Evolutionary conservation across 306 rosid genomes (phyloP).

Genomic region (Styphnolobium japonicum): DNA sequence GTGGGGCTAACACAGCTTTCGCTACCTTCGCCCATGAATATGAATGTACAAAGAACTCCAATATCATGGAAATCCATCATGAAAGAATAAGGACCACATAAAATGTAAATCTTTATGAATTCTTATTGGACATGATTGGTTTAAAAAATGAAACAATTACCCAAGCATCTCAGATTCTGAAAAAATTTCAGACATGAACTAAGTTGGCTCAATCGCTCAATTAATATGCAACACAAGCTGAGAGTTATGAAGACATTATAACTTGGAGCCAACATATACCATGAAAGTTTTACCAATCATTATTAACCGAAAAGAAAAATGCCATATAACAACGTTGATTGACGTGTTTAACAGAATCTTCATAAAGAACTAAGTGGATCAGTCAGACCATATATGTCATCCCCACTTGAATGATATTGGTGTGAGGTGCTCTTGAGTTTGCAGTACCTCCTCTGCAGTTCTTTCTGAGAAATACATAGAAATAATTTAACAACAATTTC

Average conservation of each 20-base stretch:
- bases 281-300: background rate
- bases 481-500: conserved; percentile 82
- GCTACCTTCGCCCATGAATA: conserved; percentile 9
- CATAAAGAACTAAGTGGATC: background rate
- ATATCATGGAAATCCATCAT: background rate
- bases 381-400: conserved; percentile 90
- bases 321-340: background rate
- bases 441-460: conserved; percentile 84
- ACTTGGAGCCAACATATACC: background rate
- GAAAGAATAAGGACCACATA: background rate
- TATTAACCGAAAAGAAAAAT: background rate
- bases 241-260: background rate
- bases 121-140: background rate
- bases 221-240: background rate
- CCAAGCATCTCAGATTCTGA: background rate
- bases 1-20: background rate
- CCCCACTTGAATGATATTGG: conserved; percentile 83
- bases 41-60: background rate
- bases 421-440: conserved; percentile 86
- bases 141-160: background rate
- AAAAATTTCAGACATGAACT: background rate
- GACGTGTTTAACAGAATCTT: conserved; percentile 20
- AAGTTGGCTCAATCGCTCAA: background rate
- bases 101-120: background rate
- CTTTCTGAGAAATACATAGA: conserved; percentile 82